Percentiles rank a stretch among this genome's conserved stretches.
phyloP scores from a whole-genome alignment of 495 filamentous ascomycete species.

The Aspergillus leporis region DNA sequence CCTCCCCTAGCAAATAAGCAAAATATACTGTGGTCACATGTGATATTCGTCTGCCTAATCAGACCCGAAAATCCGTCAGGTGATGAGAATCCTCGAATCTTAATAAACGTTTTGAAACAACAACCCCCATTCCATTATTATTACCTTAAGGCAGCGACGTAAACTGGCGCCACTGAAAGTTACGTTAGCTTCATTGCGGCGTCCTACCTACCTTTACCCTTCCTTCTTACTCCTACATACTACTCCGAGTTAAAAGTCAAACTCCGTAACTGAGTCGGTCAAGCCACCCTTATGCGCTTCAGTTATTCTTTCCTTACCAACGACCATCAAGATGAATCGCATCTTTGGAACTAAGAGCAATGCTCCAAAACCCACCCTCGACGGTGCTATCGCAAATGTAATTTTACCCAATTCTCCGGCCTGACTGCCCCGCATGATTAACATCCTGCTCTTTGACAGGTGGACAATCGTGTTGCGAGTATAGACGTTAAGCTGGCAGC shows the following conservation, averaged over 20 bases:
- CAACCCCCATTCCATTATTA: not conserved
- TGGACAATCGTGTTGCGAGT: constrained; percentile 81
- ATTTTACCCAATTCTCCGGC: constrained; percentile 4
- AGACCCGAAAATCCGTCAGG: not conserved
- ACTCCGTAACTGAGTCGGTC: not conserved
- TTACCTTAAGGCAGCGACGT: not conserved
- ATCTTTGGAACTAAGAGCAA: constrained; percentile 89
- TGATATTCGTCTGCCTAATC: not conserved
- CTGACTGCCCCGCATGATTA: constrained; percentile 15
- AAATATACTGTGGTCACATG: not conserved
- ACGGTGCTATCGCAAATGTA: constrained; percentile 83
- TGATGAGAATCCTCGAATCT: constrained; percentile 4
- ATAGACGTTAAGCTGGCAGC: constrained; percentile 94
- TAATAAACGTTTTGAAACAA: not conserved
- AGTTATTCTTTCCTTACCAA: not conserved
- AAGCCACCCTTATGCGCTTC: not conserved
- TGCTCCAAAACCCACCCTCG: constrained; percentile 87
- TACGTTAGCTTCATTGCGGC: not conserved
- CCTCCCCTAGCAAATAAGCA: not conserved
- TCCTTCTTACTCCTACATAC: not conserved
- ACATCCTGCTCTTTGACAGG: constrained; percentile 39
- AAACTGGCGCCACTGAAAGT: not conserved
- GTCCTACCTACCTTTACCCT: too few relatives aligned
- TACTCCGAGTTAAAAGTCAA: not conserved
- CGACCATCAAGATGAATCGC: constrained; percentile 74